These are phyloP conservation scores for Melaleuca quinquenervia DNA, from an alignment of 345 rosid genomes.

Conservation along the genomic window DNA sequence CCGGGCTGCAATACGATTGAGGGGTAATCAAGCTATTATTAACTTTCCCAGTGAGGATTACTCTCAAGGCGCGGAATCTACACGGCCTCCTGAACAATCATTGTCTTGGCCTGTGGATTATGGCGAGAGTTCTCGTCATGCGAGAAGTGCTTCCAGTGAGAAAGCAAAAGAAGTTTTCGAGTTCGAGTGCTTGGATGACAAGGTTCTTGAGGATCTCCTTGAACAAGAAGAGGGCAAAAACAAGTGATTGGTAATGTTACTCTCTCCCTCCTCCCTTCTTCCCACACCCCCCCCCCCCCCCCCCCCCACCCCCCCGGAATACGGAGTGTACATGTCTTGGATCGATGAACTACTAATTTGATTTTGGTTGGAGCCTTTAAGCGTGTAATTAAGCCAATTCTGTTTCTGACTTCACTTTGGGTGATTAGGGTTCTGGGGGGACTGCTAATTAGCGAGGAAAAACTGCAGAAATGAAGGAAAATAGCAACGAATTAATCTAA, in stretches of 20 bases:
- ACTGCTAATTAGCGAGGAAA: background rate
- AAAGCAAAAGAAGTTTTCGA: background rate
- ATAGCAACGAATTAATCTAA: background rate
- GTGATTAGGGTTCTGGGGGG: background rate
- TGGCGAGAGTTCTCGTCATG: background rate
- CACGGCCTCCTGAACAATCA: background rate
- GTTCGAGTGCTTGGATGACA: background rate
- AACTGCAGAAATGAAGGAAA: background rate
- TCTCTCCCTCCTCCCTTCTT: background rate
- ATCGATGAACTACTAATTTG: background rate
- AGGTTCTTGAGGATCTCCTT: slow-evolving; percentile 3
- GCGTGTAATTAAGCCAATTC: background rate
- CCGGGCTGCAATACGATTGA: background rate
- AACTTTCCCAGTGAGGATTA: background rate
- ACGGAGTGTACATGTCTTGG: background rate
- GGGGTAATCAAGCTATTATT: background rate
- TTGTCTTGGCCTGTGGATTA: background rate
- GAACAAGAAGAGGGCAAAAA: background rate
- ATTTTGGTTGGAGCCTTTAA: background rate
- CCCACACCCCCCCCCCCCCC: background rate
- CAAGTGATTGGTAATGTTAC: background rate
- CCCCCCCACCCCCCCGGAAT: too few relatives aligned
- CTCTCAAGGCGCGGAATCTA: background rate
- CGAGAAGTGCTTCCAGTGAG: background rate
- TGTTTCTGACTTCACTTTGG: background rate